Base-by-base conservation (phyloP, 352 stramenopile species). In the Phytopythium vexans region DNA sequence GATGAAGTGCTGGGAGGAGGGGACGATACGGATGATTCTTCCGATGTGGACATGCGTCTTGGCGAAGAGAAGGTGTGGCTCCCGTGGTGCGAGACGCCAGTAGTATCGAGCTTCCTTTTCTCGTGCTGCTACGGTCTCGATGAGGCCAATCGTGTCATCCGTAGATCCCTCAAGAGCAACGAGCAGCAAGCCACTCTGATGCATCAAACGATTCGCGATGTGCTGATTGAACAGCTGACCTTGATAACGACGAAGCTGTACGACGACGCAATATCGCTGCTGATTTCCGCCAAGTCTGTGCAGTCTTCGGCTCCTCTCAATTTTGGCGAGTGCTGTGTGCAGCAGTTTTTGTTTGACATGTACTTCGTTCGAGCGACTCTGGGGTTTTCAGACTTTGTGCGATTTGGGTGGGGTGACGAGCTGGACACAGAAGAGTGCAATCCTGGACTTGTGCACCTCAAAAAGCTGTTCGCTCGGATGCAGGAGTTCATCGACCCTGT, bases 321-420 rank as follows among this genome's bases (percentile, higher is more conserved):
- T 44, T 94, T 95, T 58, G 86, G 86, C 32, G 80, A 95, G 60
- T 91, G 70, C 48, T 92, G 80, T 52, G 78, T 89, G 49, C 70
- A 88, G 52, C 86, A 95, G 64, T 92, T 92, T 52, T 67, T 95
- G 7, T 95, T 95, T 49, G 86, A 95, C 52, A 85, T 95, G 76
- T 94, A 95, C 58, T 95, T 94, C 62, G 79, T 95, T 35, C 86
- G 86, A 6, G 81, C 85, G 11, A 89, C 82, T 11, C 66, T 94
- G 21, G 86, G 86, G 8, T 91, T 91, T 53, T 90, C 78, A 7
- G 83, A 92, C 52, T 95, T 95, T 42, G 75, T 92, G 55, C 86
- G 86, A 27, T 95, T 95, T 56, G 86, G 83, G 35, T 95, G 86
- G 86, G 82, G 86, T 27, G 86, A 95, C 47, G 81, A 92, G 15